Conservation (phyloP, 306 rosid genomes). For the Malus domestica region ASM211411v1 NC_041801.1:18042001-18042500, state of each 20-base stretch:
- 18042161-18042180: neutral
- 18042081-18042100: neutral
- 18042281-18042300: neutral
- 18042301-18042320: neutral
- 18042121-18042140: neutral
- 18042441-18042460: neutral
- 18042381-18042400: neutral
- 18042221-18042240: neutral
- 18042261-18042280: slow-evolving; percentile 1
- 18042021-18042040: neutral
- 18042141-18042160: neutral
- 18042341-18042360: neutral
- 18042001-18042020: neutral
- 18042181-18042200: neutral
- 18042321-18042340: neutral
- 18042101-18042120: neutral
- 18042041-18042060: neutral
- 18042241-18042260: slow-evolving; percentile 5
- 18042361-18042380: neutral
- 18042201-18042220: slow-evolving; percentile 2
- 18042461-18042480: neutral
- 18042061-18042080: neutral
- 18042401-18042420: neutral
- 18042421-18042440: neutral
- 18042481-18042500: no score